Evolutionary conservation across 148 eudicot genomes (phyloP).

Genomic region (Rheum nobile): DNA sequence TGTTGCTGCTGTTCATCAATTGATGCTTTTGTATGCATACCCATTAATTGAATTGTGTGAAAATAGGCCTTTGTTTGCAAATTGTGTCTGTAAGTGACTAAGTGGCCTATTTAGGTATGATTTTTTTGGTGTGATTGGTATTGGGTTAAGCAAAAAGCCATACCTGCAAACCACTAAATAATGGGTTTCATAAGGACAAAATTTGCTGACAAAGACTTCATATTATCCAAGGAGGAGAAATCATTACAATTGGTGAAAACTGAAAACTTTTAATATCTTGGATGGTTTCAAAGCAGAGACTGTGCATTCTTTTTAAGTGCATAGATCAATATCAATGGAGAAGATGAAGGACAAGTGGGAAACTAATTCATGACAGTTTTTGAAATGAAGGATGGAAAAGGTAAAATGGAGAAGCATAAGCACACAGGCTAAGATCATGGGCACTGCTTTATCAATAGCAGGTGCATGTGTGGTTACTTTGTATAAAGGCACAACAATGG

Average conservation of each 20-base stretch:
- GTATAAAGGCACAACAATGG: constrained; percentile 33
- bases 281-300: neutral
- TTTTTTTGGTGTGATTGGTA: neutral
- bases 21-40: neutral
- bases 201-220: neutral
- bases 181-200: neutral
- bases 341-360: neutral
- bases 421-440: constrained; percentile 44
- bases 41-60: neutral
- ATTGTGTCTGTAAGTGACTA: neutral
- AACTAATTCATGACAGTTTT: too few species aligned
- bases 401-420: constrained; percentile 26
- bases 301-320: neutral
- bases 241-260: neutral
- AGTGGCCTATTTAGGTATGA: neutral
- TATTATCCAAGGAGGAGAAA: neutral
- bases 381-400: constrained; percentile 43
- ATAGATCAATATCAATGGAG: neutral
- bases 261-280: neutral
- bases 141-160: neutral
- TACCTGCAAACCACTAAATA: neutral
- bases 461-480: constrained; percentile 46
- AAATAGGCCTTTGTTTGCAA: neutral
- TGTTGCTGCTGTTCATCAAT: neutral
- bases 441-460: constrained; percentile 39